These are phyloP conservation scores for Diaporthe helianthi DNA, from an alignment of 2,329 filamentous ascomycete genomes.

Conservation along the genomic window DNA sequence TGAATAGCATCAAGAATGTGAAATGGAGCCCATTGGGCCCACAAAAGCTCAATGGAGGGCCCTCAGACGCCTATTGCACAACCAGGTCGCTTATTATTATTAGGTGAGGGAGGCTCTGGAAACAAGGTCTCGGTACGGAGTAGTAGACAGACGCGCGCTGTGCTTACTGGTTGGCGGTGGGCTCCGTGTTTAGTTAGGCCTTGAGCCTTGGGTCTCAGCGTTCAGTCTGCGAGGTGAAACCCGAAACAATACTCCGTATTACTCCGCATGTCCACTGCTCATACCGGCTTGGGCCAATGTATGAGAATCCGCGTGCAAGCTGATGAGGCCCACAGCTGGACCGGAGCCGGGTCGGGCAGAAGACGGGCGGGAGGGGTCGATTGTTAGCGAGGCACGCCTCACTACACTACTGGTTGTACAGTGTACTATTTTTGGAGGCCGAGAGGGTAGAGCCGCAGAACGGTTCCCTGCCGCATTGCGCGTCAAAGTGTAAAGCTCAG, in stretches of 20 bases:
- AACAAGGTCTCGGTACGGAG: background rate
- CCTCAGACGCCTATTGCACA: background rate
- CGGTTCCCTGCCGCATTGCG: slow-evolving; percentile 2
- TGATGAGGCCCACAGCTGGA: background rate
- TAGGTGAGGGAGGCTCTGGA: background rate
- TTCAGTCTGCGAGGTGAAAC: background rate
- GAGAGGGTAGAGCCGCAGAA: slow-evolving; percentile 16
- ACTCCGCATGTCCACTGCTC: slow-evolving; percentile 9
- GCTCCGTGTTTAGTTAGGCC: background rate
- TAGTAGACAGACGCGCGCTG: too few relatives aligned
- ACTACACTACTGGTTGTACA: slow-evolving; percentile 38
- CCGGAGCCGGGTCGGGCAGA: slow-evolving; percentile 16
- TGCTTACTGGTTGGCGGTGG: background rate
- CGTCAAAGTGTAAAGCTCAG: background rate
- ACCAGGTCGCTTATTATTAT: background rate
- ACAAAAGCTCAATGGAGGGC: background rate
- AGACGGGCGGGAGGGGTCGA: background rate
- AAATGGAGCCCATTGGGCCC: background rate
- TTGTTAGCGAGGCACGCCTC: too few relatives aligned
- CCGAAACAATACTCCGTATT: background rate
- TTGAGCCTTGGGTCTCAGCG: background rate
- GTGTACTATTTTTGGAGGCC: slow-evolving; percentile 34
- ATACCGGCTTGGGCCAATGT: slow-evolving; percentile 18
- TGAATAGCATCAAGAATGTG: background rate
- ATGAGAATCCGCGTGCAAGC: slow-evolving; percentile 10